A percentile compares a stretch with the other conserved stretches of the same genome.
These are phyloP conservation scores for Tetraselmis striata DNA, from an alignment of 139 green algal species.

Conservation along the genomic window DNA sequence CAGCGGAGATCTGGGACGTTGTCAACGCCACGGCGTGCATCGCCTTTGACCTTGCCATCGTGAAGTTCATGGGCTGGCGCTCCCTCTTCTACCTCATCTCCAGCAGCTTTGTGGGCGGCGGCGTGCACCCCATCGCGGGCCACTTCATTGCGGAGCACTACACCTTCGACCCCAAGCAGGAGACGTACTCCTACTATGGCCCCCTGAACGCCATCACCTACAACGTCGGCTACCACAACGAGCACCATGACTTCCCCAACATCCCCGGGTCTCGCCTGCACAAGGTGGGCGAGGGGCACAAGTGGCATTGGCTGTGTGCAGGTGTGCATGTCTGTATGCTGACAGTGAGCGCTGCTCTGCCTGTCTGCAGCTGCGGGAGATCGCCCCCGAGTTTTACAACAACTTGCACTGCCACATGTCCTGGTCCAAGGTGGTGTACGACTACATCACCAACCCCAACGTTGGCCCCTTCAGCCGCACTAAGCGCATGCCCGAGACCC, in stretches of 20 bases:
- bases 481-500: conserved; percentile 6
- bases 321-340: too few relatives aligned
- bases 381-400: conserved; percentile 68
- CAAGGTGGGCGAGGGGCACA: conserved; percentile 25
- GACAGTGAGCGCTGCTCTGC: too few relatives aligned
- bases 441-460: conserved; percentile 52
- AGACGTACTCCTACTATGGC: conserved; percentile 78
- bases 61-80: conserved; percentile 47
- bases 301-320: too few relatives aligned
- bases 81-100: conserved; percentile 48
- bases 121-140: conserved; percentile 62
- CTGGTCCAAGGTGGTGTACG: conserved; percentile 55
- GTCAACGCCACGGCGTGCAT: conserved; percentile 43
- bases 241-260: conserved; percentile 76
- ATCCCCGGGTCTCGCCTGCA: conserved; percentile 58
- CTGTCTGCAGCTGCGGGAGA: conserved; percentile 36
- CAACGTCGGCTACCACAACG: conserved; percentile 77
- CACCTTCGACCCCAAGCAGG: conserved; percentile 53
- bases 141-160: conserved; percentile 77
- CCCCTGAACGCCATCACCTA: conserved; percentile 61
- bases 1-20: conserved; percentile 26
- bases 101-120: conserved; percentile 43
- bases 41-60: conserved; percentile 32
- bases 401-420: conserved; percentile 46
- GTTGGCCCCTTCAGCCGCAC: conserved; percentile 45